These are phyloP conservation scores for Nicotiana knightiana DNA, from an alignment of 257 asterid species.

Conservation along the genomic window DNA sequence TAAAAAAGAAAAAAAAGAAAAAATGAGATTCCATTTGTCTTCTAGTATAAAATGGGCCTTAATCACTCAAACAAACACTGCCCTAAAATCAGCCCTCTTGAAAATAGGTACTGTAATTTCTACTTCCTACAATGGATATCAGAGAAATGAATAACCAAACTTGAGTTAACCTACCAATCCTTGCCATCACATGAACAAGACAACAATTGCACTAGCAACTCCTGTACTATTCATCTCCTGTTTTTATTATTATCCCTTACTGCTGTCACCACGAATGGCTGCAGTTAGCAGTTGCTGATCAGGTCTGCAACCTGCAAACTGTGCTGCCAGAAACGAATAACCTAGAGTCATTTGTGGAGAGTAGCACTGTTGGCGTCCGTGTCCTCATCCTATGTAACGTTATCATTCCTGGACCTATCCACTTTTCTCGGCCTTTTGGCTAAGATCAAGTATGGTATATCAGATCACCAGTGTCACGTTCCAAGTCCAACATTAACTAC, in stretches of 20 bases:
- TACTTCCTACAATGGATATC: not conserved
- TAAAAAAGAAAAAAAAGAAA: no score
- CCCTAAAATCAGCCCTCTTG: not conserved
- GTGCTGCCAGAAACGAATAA: not conserved
- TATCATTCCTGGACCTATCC: not conserved
- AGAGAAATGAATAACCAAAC: not conserved
- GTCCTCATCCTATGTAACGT: not conserved
- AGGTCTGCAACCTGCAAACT: not conserved
- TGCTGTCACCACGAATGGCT: not conserved
- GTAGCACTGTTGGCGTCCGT: not conserved
- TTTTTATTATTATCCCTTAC: not conserved
- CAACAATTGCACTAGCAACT: not conserved
- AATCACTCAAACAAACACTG: not conserved
- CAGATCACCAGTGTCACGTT: not conserved
- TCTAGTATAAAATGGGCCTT: not conserved
- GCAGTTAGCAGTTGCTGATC: not conserved
- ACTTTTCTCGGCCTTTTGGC: not conserved
- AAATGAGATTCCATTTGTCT: not conserved
- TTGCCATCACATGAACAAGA: not conserved
- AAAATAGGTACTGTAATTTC: not conserved
- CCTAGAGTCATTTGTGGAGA: not conserved
- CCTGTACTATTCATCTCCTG: not conserved
- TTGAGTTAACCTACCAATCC: not conserved
- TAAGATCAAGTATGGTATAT: not conserved
- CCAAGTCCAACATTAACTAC: not conserved